These are phyloP conservation scores for Maudiozyma serrabonitensis DNA, from an alignment of 805 yeast species.

Conservation along the genomic window DNA sequence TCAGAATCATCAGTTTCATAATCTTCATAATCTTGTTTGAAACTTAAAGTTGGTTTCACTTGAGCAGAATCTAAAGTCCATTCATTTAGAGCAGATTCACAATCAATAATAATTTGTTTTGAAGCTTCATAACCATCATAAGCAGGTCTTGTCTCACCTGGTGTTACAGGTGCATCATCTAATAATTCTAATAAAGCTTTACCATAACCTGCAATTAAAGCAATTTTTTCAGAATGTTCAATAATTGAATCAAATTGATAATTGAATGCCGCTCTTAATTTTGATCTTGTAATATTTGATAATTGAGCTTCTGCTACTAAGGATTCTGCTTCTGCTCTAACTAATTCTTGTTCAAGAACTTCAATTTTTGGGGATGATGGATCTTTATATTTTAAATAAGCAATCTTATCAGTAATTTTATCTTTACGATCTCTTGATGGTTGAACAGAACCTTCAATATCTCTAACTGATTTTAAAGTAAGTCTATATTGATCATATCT, in stretches of 20 bases:
- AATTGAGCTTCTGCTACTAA: slow-evolving; percentile 88
- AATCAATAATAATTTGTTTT: slow-evolving; percentile 77
- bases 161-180: slow-evolving; percentile 79
- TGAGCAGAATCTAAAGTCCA: slow-evolving; percentile 82
- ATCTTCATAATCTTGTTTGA: slow-evolving; percentile 42
- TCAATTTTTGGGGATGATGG: slow-evolving; percentile 73
- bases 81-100: slow-evolving; percentile 71
- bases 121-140: slow-evolving; percentile 86
- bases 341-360: slow-evolving; percentile 79
- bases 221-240: slow-evolving; percentile 78
- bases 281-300: slow-evolving; percentile 80
- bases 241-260: slow-evolving; percentile 79
- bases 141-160: slow-evolving; percentile 87
- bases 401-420: slow-evolving; percentile 77
- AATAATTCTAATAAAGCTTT: slow-evolving; percentile 74
- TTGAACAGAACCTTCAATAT: slow-evolving; percentile 80
- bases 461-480: slow-evolving; percentile 70
- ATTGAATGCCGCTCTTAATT: slow-evolving; percentile 73
- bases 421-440: slow-evolving; percentile 82
- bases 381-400: slow-evolving; percentile 74
- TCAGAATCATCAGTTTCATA: slow-evolving; percentile 42
- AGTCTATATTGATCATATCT: slow-evolving; percentile 79
- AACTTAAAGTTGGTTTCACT: slow-evolving; percentile 71
- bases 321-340: slow-evolving; percentile 86
- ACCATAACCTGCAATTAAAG: slow-evolving; percentile 83